Conservation (phyloP, 2,329 filamentous ascomycete genomes). For the Xylariaceae sp. region DNA sequence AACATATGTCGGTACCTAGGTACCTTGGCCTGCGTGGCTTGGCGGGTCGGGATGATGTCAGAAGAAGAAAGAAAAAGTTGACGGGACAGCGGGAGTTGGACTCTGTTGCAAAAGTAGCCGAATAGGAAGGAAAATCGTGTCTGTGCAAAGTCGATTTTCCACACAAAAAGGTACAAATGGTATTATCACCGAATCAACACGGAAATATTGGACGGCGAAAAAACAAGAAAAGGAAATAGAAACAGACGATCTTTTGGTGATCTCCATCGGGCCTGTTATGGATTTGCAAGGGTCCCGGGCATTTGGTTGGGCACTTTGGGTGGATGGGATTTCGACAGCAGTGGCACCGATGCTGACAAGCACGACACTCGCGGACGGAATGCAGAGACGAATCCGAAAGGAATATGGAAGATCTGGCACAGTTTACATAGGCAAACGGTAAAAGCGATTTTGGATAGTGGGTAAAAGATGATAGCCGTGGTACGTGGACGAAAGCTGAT, state of each 20-base stretch:
- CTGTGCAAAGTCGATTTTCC: slow-evolving; percentile 5
- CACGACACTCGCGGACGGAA: not conserved
- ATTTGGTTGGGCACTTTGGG: too few species aligned
- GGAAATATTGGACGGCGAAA: slow-evolving; percentile 4
- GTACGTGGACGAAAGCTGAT: too few species aligned
- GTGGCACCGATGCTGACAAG: not conserved
- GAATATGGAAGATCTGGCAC: too few species aligned
- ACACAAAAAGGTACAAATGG: not conserved
- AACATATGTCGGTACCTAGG: too few species aligned
- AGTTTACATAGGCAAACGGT: too few species aligned
- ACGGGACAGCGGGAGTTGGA: too few species aligned
- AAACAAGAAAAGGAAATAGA: slow-evolving; percentile 2
- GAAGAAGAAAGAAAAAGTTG: slow-evolving; percentile 1
- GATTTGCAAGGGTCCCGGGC: slow-evolving; percentile 21
- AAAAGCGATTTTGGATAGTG: too few species aligned
- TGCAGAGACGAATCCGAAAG: too few species aligned
- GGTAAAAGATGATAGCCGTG: too few species aligned
- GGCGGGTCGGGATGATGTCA: slow-evolving; percentile 34
- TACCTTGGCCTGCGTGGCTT: too few species aligned
- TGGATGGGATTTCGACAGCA: not conserved
- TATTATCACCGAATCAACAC: not conserved
- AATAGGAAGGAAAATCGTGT: slow-evolving; percentile 14
- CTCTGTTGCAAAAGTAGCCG: not conserved
- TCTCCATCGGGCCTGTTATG: slow-evolving; percentile 27
- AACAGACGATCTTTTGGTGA: slow-evolving; percentile 20